Evolutionary conservation across 2,329 filamentous ascomycete species (phyloP), one percentile per base, ranked within the genome.

Genomic region (Aspergillus pseudonomiae): DNA sequence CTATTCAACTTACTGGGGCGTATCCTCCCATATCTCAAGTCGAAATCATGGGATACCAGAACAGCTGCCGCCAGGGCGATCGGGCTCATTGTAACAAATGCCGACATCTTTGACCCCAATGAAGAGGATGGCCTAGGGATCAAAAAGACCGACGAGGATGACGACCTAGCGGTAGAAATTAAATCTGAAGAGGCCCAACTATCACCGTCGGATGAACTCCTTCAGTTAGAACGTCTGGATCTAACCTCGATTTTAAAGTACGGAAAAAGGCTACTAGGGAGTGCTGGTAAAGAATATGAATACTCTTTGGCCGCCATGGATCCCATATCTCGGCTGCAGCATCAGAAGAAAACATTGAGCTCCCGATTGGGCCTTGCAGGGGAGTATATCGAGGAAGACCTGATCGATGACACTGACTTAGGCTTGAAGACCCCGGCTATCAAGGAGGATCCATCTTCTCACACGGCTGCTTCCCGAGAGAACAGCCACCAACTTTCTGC

Each of bases 41-140:
- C 95, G 70, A 97, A 94, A 77, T 94, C 94, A 75, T 99, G 95
- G 95, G 95, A 99, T 75, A 99, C 95, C 30, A 86, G 96, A 70
- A 94, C 91, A 65, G 96, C 95, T 60, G 91, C 96, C 54, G 93
- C 94, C 70, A 96, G 94, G 79, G 95, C 95, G 24, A 90, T 99
- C 63, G 94, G 94, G 63, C 93, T 94, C 72, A 98, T 99, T 68
- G 89, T 96, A 66, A 90, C 94, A 63, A 91, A 98, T 83, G 93
- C 94, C 0, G 89, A 93, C 60, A 81, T 86, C 52, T 97, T 95
- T 76, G 93, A 98, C 72, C 96, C 95, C 0, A 98, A 97, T 73
- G 85, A 85, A 24, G 89, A 89, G 64, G 91, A 94, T 69, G 85
- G 84, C 43, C 68, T 77, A 21, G 69, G 74, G 43, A 74, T 80